phyloP scores from a whole-genome alignment of 2,329 filamentous ascomycete species.

The Fusarium musae region DNA sequence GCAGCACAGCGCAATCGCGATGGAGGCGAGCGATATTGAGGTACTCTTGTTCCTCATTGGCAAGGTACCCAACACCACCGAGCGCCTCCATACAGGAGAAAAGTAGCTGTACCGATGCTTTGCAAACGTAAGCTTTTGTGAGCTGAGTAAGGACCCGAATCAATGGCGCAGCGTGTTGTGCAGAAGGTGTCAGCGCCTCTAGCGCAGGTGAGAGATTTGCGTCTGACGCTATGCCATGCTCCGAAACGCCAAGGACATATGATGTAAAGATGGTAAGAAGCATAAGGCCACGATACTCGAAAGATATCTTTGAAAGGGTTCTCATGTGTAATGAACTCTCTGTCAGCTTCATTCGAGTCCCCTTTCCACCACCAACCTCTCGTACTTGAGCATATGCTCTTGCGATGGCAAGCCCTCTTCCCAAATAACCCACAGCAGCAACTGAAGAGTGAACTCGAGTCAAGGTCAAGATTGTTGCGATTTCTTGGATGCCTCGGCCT shows the following conservation, averaged over 20 bases:
- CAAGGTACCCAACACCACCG: constrained; percentile 73
- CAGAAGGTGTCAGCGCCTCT: constrained; percentile 48
- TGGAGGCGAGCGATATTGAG: constrained; percentile 75
- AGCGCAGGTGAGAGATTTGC: constrained; percentile 34
- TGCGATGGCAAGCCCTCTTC: constrained; percentile 66
- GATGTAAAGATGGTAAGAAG: constrained; percentile 65
- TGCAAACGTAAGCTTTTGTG: constrained; percentile 68
- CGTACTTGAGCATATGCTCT: constrained; percentile 68
- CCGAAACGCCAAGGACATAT: constrained; percentile 64
- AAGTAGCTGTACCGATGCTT: constrained; percentile 60
- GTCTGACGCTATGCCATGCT: constrained; percentile 51
- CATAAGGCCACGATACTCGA: constrained; percentile 66
- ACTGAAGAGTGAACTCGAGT: constrained; percentile 69
- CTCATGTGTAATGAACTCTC: constrained; percentile 67
- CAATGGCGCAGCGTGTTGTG: constrained; percentile 54
- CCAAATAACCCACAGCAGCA: constrained; percentile 62
- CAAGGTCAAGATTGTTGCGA: constrained; percentile 75
- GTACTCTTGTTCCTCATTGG: constrained; percentile 70
- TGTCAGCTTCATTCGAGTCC: constrained; percentile 58
- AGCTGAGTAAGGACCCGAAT: constrained; percentile 69
- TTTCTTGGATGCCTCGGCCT: constrained; percentile 74
- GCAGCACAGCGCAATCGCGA: constrained; percentile 70
- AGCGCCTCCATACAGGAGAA: constrained; percentile 71
- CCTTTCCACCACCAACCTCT: constrained; percentile 58
- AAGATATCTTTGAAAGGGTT: constrained; percentile 66